Base-by-base conservation (phyloP, 2,329 filamentous ascomycete genomes). In the Pseudogymnoascus sp. region DNA sequence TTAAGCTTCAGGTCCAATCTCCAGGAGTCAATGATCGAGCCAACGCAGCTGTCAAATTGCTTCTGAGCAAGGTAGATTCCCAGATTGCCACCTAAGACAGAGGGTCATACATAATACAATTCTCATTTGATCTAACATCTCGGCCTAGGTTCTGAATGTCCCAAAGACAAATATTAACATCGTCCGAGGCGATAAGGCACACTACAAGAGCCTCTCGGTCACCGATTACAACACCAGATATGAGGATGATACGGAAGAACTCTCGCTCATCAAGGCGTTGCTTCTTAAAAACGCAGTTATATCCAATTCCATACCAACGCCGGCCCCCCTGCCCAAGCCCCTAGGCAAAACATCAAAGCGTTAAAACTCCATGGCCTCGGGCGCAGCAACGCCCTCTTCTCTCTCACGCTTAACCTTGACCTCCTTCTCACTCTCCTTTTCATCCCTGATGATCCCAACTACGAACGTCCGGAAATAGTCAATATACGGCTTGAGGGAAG, bases 401-500 rank as follows among this genome's bases (percentile, higher is more conserved):
- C 78, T 73, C 69, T 82, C 81, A 63, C 80, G 74, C 71, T 84
- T 84, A 7, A 77, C 75, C 28, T 72, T 74, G 21, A 78, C 74
- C 63, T 80, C 86, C 66, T 80, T 80, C 73, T 88, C 87, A 18
- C 5, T 14, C n/a, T 34, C 50, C 50, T 56, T 56, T 69, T 90
- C 87, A 64, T 96, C 93, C 74, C 88, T 93, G 75, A 97, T 82
- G 63, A 99, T 75, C 0, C 79, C 82, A 8, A 85, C 82, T 6
- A 97, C 91, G 76, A 97, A 96, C 0, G 81, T 83, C 69, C 89
- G 84, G 76, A 99, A 97, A 69, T 89, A 88, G 64, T 97, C 93
- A 37, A 97, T 86, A 73, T 96, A 97, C 7, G 92, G 91, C 78
- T 89, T 96, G 72, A 99, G 76, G 68, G 91, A 91, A 23, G 95